Percentiles rank a stretch among this genome's conserved stretches.
phyloP scores from a whole-genome alignment of 2,329 filamentous ascomycete species.

The Byssothecium circinans region DNA sequence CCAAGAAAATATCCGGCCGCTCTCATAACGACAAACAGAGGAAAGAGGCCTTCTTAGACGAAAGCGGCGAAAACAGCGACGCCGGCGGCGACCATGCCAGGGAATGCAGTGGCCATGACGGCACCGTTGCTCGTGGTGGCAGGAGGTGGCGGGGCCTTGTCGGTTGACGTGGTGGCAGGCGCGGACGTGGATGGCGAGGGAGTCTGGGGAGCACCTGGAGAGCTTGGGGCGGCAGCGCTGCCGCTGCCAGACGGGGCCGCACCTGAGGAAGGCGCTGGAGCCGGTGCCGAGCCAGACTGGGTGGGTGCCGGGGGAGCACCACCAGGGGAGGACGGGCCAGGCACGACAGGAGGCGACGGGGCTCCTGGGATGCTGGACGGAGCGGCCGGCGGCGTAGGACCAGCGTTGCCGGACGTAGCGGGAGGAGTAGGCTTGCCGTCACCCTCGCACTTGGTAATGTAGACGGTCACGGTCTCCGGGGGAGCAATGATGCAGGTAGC shows the following conservation, averaged over 20 bases:
- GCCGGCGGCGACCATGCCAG: slow-evolving; percentile 23
- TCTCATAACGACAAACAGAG: background rate
- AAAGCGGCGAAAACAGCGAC: slow-evolving; percentile 23
- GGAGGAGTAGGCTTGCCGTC: slow-evolving; percentile 12
- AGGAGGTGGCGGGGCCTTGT: background rate
- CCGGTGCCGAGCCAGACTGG: background rate
- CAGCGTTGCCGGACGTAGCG: slow-evolving; percentile 7
- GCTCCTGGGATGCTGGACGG: slow-evolving; percentile 3
- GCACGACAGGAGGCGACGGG: background rate
- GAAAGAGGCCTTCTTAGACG: background rate
- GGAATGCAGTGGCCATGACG: slow-evolving; percentile 20
- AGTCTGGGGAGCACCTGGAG: background rate
- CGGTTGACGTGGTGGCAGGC: background rate
- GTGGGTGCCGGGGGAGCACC: background rate
- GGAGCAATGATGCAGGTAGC: slow-evolving; percentile 15
- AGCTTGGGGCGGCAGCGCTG: background rate
- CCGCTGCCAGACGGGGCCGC: background rate
- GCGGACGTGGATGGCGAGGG: background rate
- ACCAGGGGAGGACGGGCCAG: background rate
- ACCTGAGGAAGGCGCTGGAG: background rate
- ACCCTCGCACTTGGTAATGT: slow-evolving; percentile 25
- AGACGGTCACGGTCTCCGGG: slow-evolving; percentile 30
- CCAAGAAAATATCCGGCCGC: background rate
- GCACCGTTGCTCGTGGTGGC: slow-evolving; percentile 13
- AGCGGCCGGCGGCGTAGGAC: slow-evolving; percentile 7